phyloP scores from a whole-genome alignment of 1,284 basidiomycete genomes.

The Trametes versicolor region DNA sequence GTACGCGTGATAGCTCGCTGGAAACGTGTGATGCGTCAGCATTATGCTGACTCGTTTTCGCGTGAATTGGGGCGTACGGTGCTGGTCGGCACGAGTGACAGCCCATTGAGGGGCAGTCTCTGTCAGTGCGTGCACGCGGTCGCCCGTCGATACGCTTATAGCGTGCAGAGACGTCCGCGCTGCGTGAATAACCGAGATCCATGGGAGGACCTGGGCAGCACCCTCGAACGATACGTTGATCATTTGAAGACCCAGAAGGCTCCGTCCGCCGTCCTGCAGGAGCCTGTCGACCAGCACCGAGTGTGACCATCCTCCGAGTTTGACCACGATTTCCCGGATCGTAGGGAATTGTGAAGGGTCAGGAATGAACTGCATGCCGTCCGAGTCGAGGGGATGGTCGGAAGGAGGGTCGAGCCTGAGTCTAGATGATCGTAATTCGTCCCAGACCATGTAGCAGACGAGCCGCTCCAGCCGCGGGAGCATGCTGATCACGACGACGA shows the following conservation, averaged over 20 bases:
- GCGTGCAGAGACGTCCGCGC: neutral
- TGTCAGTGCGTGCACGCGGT: neutral
- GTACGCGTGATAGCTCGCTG: conserved; percentile 4
- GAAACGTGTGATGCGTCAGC: neutral
- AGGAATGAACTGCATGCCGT: no score
- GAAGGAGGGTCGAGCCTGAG: no score
- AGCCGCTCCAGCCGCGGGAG: neutral
- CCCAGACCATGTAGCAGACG: neutral
- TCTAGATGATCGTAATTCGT: no score
- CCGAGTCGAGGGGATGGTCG: no score
- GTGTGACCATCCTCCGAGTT: neutral
- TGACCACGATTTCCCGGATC: neutral
- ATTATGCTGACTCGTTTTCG: neutral
- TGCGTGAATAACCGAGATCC: neutral
- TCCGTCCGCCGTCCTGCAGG: neutral
- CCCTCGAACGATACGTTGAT: neutral
- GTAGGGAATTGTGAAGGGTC: neutral
- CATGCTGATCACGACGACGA: neutral
- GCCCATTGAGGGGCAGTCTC: neutral
- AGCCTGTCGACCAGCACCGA: neutral
- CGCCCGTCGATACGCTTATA: neutral
- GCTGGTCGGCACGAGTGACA: neutral
- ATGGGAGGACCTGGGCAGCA: neutral
- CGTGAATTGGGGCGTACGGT: neutral
- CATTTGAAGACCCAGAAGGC: neutral